These are phyloP conservation scores for Candida endomychidarum DNA, from an alignment of 805 yeast species.

Conservation along the genomic window DNA sequence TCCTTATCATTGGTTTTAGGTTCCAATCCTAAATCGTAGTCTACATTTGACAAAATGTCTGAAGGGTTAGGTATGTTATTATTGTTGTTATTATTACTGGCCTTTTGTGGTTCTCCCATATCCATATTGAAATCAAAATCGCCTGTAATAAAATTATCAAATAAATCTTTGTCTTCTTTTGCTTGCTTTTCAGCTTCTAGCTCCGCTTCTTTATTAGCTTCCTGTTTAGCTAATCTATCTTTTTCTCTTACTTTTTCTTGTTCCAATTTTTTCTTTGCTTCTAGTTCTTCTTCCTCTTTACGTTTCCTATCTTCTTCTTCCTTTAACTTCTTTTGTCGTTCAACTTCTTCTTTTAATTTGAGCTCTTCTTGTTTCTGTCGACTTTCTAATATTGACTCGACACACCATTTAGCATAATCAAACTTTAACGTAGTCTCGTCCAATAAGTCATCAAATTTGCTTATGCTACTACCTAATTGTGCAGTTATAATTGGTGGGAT, in stretches of 20 bases:
- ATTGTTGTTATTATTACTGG: background rate
- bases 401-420: slow-evolving; percentile 45
- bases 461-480: slow-evolving; percentile 34
- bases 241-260: slow-evolving; percentile 23
- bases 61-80: slow-evolving; percentile 16
- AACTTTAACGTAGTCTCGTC: slow-evolving; percentile 43
- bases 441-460: slow-evolving; percentile 40
- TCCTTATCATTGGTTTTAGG: background rate
- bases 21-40: slow-evolving; percentile 12
- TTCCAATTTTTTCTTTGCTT: slow-evolving; percentile 16
- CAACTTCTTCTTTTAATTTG: slow-evolving; percentile 33
- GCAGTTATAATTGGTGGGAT: slow-evolving; percentile 37
- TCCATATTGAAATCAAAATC: slow-evolving; percentile 22
- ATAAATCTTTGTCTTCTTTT: slow-evolving; percentile 14
- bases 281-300: slow-evolving; percentile 17
- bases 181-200: slow-evolving; percentile 18
- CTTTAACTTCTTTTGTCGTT: slow-evolving; percentile 21
- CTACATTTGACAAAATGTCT: slow-evolving; percentile 15
- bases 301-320: slow-evolving; percentile 20
- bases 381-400: slow-evolving; percentile 42
- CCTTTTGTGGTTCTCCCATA: slow-evolving; percentile 9
- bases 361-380: slow-evolving; percentile 42
- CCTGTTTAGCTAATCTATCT: slow-evolving; percentile 18
- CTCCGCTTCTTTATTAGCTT: too few relatives aligned
- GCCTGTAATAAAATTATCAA: slow-evolving; percentile 16